phyloP scores from a whole-genome alignment of 176 grass and related monocot species.

The barley (Hordeum vulgare) region DNA sequence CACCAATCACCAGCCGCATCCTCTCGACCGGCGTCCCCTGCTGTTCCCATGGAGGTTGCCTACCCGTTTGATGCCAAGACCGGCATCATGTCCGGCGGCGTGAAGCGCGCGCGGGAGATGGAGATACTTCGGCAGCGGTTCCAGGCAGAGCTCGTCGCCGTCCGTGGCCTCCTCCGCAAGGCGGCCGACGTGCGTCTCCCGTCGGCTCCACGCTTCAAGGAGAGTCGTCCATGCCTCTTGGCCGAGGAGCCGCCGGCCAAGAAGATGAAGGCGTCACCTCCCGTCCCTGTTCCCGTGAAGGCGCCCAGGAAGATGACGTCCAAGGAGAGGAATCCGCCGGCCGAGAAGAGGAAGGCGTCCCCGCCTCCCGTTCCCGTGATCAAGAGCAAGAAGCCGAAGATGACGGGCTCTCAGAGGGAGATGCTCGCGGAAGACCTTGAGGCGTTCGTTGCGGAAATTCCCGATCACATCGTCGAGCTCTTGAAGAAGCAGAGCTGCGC shows the following conservation, averaged over 20 bases:
- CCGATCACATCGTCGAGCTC: neutral
- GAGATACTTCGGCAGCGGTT: neutral
- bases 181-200: neutral
- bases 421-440: neutral
- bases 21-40: too few relatives aligned
- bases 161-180: neutral
- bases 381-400: neutral
- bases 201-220: neutral
- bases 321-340: too few relatives aligned
- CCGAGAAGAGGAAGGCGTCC: neutral
- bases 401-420: neutral
- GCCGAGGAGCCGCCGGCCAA: neutral
- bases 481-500: neutral
- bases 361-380: neutral
- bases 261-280: neutral
- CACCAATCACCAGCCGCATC: too few relatives aligned
- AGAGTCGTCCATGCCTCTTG: neutral
- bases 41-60: neutral
- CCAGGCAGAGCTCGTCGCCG: neutral
- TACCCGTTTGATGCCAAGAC: neutral
- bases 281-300: neutral
- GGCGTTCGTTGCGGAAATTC: neutral
- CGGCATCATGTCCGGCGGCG: neutral
- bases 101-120: neutral
- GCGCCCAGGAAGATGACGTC: too few relatives aligned